Conservation (phyloP, 176 grass and related monocot species). For the Aechmea fasciata region DNA sequence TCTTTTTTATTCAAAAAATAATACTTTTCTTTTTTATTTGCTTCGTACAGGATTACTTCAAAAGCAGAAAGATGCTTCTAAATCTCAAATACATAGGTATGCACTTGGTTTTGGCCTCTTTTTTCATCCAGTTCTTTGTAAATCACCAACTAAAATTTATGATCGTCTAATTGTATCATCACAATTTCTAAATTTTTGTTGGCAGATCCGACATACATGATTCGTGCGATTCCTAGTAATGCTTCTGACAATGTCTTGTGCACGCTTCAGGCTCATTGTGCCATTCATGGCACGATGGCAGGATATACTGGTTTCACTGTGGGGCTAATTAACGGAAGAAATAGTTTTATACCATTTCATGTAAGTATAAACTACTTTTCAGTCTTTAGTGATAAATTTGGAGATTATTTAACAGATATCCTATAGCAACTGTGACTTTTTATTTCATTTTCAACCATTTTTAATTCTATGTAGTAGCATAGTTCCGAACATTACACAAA, state of each 20-base stretch:
- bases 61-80: constrained; percentile 54
- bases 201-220: constrained; percentile 99
- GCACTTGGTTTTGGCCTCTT: constrained; percentile 2
- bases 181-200: constrained; percentile 15
- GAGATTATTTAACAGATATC: background rate
- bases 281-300: constrained; percentile 95
- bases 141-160: background rate
- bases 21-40: background rate
- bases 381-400: background rate
- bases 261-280: constrained; percentile 87
- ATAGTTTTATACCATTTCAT: constrained; percentile 86
- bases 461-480: no score
- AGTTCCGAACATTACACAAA: no score
- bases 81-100: constrained; percentile 96
- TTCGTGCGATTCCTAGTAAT: constrained; percentile 90
- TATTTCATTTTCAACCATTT: no score
- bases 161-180: no score
- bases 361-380: constrained; percentile 36
- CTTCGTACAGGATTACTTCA: constrained; percentile 30
- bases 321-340: constrained; percentile 76
- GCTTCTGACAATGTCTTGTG: constrained; percentile 92
- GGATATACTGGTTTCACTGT: constrained; percentile 93
- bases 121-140: background rate
- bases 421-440: no score
- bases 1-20: background rate